These are phyloP conservation scores for Nannizzia gypsea DNA, from an alignment of 2,329 filamentous ascomycete genomes.

Conservation along the genomic window DNA sequence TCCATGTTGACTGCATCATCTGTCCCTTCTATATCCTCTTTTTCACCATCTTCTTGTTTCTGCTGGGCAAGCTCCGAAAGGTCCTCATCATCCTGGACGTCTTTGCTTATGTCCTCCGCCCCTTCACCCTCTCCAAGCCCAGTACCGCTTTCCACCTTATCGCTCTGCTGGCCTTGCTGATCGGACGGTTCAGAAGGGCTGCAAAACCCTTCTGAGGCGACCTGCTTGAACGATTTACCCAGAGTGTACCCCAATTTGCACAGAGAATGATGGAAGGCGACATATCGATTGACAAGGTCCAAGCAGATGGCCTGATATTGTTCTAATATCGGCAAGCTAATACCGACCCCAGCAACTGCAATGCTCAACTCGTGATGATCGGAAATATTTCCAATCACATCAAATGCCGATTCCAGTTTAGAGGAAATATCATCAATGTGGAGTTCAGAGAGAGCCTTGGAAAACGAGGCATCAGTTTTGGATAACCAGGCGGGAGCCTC, in stretches of 20 bases:
- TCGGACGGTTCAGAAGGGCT: constrained; percentile 71
- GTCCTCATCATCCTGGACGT: constrained; percentile 87
- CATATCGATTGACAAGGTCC: constrained; percentile 47
- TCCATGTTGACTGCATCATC: constrained; percentile 47
- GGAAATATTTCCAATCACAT: constrained; percentile 36
- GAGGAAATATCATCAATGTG: constrained; percentile 46
- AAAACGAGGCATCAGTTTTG: constrained; percentile 43
- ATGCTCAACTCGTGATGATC: constrained; percentile 33
- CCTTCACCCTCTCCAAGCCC: constrained; percentile 92
- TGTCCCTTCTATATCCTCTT: constrained; percentile 34
- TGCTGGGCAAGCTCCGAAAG: constrained; percentile 84
- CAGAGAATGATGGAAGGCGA: constrained; percentile 55
- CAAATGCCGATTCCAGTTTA: constrained; percentile 35
- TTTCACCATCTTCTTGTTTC: constrained; percentile 41
- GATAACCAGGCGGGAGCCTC: constrained; percentile 55
- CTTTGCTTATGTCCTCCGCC: constrained; percentile 94
- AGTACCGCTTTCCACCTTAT: constrained; percentile 80
- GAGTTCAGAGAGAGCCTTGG: constrained; percentile 46
- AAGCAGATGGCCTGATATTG: constrained; percentile 57
- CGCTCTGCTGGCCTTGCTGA: constrained; percentile 55
- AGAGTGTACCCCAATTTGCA: constrained; percentile 66
- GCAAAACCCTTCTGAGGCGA: constrained; percentile 81
- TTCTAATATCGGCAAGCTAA: constrained; percentile 57
- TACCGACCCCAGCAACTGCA: constrained; percentile 48
- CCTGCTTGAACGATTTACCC: constrained; percentile 62